Evolutionary conservation across 305 asterid genomes (phyloP).

Genomic region (Fraxinus baroniana): DNA sequence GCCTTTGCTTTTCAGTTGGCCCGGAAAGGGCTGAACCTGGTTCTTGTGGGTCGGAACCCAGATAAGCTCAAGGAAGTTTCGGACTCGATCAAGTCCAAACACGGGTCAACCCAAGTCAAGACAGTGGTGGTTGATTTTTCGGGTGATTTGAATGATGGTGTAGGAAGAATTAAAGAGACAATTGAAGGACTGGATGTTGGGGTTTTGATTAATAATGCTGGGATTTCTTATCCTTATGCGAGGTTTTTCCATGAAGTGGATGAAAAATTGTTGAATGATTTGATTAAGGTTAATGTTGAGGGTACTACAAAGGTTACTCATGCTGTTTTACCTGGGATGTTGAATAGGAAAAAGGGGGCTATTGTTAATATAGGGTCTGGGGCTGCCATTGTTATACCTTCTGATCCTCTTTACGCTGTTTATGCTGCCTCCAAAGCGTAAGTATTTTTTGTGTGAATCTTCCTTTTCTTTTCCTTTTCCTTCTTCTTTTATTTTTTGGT

Average conservation of each 20-base stretch:
- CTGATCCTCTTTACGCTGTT: slow-evolving; percentile 86
- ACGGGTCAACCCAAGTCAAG: slow-evolving; percentile 63
- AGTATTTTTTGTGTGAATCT: slow-evolving; percentile 28
- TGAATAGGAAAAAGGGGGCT: slow-evolving; percentile 76
- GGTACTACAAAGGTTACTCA: slow-evolving; percentile 81
- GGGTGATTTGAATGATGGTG: slow-evolving; percentile 76
- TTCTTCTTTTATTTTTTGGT: background rate
- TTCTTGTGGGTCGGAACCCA: slow-evolving; percentile 81
- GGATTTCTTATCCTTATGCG: slow-evolving; percentile 82
- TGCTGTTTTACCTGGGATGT: slow-evolving; percentile 82
- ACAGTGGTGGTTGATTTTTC: slow-evolving; percentile 83
- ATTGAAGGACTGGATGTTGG: slow-evolving; percentile 85
- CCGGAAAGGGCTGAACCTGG: slow-evolving; percentile 59
- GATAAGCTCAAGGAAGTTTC: slow-evolving; percentile 67
- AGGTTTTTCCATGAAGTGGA: slow-evolving; percentile 89
- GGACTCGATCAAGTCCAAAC: slow-evolving; percentile 48
- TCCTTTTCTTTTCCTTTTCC: background rate
- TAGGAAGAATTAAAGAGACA: slow-evolving; percentile 54
- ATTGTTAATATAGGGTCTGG: slow-evolving; percentile 93
- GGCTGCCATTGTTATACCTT: slow-evolving; percentile 70
- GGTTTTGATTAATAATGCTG: slow-evolving; percentile 74
- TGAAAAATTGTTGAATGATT: slow-evolving; percentile 55
- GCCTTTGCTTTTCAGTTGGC: slow-evolving; percentile 84
- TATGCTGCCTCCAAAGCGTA: slow-evolving; percentile 93
- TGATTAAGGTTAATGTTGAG: slow-evolving; percentile 80